phyloP scores from a whole-genome alignment of 176 grass and related monocot species.

The Oryza glumipatula region DNA sequence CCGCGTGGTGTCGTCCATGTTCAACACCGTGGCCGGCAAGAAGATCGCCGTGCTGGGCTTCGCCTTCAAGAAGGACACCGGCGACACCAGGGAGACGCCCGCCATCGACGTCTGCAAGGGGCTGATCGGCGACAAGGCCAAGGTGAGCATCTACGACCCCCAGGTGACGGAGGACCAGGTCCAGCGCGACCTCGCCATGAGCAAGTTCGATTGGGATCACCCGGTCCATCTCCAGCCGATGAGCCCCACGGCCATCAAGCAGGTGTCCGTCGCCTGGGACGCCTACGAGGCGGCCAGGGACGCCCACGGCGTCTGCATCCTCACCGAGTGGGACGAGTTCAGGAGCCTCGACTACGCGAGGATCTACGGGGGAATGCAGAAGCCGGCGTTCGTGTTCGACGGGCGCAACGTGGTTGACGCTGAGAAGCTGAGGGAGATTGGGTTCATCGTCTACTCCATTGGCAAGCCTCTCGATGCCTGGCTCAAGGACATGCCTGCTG shows the following conservation, averaged over 20 bases:
- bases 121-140: no score
- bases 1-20: slow-evolving; percentile 86
- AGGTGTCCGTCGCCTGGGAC: slow-evolving; percentile 72
- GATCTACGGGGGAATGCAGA: slow-evolving; percentile 70
- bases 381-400: slow-evolving; percentile 73
- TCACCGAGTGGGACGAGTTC: slow-evolving; percentile 79
- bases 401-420: slow-evolving; percentile 63
- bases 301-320: slow-evolving; percentile 70
- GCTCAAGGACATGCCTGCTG: slow-evolving; percentile 77
- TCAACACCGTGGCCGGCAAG: slow-evolving; percentile 82
- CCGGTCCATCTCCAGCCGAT: slow-evolving; percentile 56
- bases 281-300: slow-evolving; percentile 71
- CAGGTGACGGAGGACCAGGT: no score
- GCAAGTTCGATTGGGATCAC: no score
- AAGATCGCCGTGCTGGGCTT: slow-evolving; percentile 84
- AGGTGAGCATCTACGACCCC: no score
- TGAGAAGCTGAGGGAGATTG: slow-evolving; percentile 68
- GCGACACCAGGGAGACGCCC: slow-evolving; percentile 80
- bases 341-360: slow-evolving; percentile 58
- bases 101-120: no score
- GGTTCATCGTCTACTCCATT: slow-evolving; percentile 78
- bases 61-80: slow-evolving; percentile 93
- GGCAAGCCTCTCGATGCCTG: slow-evolving; percentile 70
- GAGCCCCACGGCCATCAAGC: slow-evolving; percentile 72
- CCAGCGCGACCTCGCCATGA: no score